Base-by-base conservation (phyloP, 257 asterid species). In the Solanum ahanhuiri region DNA sequence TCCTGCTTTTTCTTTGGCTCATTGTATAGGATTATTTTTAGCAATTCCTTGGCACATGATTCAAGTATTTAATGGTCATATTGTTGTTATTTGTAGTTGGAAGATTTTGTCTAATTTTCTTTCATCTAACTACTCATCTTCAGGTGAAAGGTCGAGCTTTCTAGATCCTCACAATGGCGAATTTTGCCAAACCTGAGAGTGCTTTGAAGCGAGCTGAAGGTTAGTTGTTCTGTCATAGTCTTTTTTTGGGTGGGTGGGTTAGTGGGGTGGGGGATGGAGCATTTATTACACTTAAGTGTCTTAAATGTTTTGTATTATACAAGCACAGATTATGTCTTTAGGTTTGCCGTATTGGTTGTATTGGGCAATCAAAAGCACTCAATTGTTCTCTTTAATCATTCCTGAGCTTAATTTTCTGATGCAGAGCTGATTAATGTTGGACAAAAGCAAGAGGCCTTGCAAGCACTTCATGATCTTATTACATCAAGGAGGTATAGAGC, bases 131-230 rank as follows among this genome's bases (percentile, higher is more conserved):
- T 83, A 11, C 39, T 63, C 86, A 64, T 83, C 34, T 83, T 37
- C 77, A 83, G 86, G 85, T 82, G 85, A 48, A 48, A 54, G 70
- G 77, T 63, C 6, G 15, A 58, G 35, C 20, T 31, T 41, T 33
- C 23, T 37, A 72, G 60, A 15, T 41, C 31, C 30, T 28, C 86
- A 43, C 58, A 41, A 84, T 84, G 86, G 81, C 84, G 1, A 82
- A 48, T 37, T 88, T 88, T 71, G 87, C 90, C 22, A 87, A 88
- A 83, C 92, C 90, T 34, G 91, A 88, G 90, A 90, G 87, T 87
- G 91, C 92, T 67, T 81, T 90, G 66, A 90, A 90, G 88, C 86
- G 92, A 67, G 92, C 91, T 31, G 92, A 90, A 90, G 90, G 91
- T 90, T 75, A 85, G 82, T 54, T 60, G 43, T 82, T 71, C 63